Evolutionary conservation across 805 yeast species (phyloP), one percentile per base, ranked within the genome.

Genomic region (Lachancea sp.): DNA sequence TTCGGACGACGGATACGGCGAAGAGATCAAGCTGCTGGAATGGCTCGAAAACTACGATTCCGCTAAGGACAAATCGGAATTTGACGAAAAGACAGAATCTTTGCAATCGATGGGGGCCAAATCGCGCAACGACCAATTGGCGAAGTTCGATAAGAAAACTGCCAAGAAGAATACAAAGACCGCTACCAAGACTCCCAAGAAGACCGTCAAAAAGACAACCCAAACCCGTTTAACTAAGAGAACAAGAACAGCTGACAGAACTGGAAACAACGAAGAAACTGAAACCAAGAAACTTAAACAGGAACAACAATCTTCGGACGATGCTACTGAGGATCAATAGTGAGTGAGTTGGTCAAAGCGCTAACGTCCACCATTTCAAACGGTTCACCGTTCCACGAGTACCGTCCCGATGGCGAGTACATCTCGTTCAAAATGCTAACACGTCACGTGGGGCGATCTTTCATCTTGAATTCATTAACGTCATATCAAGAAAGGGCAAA

Each of bases 11-110:
- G 68, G 76, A 2, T 84, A 85, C 62, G 95, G 90, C 0, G 84
- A 81, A 45, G 97, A 90, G 62, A 82, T 90, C 51, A 84, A 86
- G 49, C 62, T 85, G 30, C 67, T 93, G 41, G 93, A 88, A 61
- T 87, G 95, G 91, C 67, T 91, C 32, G 77, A 75, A 41, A 51
- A 54, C 6, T 37, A 38, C 11, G 48, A 49, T 30, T 45, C 46
- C 2, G 42, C 36, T 7, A 44, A 43, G 22, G 81, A 78, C 37
- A 86, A 84, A 49, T 58, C 63, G 12, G 91, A 83, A 50, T 72
- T 77, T 33, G 29, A 70, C 1, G 71, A 58, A 1, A 83, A 77
- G 56, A 57, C 68, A 3, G 67, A 64, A 16, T 75, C 66, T 44
- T 65, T 90, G 46, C 74, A 75, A 38, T 70, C 68, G 19, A 53